These are phyloP conservation scores for Penicillium sp. DNA, from an alignment of 2,329 filamentous ascomycete genomes.

Conservation along the genomic window DNA sequence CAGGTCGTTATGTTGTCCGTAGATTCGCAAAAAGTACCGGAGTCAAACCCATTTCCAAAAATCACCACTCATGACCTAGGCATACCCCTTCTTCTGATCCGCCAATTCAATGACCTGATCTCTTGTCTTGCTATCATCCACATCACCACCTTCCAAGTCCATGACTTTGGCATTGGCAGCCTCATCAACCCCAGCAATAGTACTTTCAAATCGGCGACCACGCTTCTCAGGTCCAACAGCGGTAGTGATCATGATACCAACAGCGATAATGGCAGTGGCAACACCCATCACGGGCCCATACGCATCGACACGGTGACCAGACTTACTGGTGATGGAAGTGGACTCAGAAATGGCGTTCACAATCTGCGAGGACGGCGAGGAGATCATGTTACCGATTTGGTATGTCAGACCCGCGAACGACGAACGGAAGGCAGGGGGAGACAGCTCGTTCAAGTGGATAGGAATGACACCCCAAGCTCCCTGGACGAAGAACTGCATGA, in stretches of 20 bases:
- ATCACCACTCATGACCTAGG: not conserved
- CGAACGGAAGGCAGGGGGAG: constrained; percentile 67
- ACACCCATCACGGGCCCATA: constrained; percentile 74
- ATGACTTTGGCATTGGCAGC: constrained; percentile 11
- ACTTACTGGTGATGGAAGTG: constrained; percentile 51
- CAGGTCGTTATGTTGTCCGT: not conserved
- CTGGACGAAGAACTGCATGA: constrained; percentile 63
- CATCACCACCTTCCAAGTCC: constrained; percentile 22
- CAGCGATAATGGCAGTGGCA: constrained; percentile 70
- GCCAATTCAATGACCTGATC: constrained; percentile 22
- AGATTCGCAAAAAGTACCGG: not conserved
- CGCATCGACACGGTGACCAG: constrained; percentile 59
- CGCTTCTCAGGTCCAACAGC: constrained; percentile 71
- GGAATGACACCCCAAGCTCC: constrained; percentile 67
- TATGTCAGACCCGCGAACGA: constrained; percentile 66
- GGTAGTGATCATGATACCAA: constrained; percentile 64
- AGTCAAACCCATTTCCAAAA: not conserved
- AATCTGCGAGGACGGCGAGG: constrained; percentile 67
- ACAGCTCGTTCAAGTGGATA: constrained; percentile 74
- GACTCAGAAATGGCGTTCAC: constrained; percentile 70
- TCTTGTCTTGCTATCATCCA: constrained; percentile 21
- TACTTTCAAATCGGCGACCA: constrained; percentile 65
- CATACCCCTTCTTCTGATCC: constrained; percentile 12
- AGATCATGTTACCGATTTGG: constrained; percentile 66
- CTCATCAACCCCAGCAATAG: constrained; percentile 43